Percentiles rank a stretch among this genome's conserved stretches.
Evolutionary conservation across 805 yeast genomes (phyloP).

Genomic region (Saturnispora bothae): DNA sequence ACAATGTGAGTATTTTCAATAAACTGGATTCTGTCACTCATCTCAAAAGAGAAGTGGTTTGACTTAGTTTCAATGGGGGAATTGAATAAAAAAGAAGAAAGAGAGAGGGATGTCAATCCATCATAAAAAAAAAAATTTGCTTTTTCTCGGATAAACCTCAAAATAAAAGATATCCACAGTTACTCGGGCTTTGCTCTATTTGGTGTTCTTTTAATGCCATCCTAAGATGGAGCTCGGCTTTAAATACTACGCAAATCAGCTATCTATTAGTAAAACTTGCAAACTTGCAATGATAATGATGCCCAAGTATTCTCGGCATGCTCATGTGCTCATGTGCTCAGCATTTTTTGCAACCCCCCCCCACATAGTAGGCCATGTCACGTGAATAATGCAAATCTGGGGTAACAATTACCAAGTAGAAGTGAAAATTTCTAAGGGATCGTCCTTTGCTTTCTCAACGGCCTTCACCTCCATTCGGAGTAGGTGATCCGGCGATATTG

Average conservation of each 20-base stretch:
- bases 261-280: too few relatives aligned
- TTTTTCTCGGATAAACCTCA: neutral
- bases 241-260: too few relatives aligned
- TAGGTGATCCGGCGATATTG: constrained; percentile 17
- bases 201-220: too few relatives aligned
- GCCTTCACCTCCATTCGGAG: constrained; percentile 25
- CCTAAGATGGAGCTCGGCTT: too few relatives aligned
- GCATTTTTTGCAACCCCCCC: too few relatives aligned
- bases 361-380: too few relatives aligned
- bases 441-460: neutral
- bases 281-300: too few relatives aligned
- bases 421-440: constrained; percentile 7
- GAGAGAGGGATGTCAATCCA: neutral
- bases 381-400: constrained; percentile 1
- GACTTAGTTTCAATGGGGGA: neutral
- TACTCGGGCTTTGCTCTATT: too few relatives aligned
- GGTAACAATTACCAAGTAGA: constrained; percentile 2
- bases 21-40: constrained; percentile 29
- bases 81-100: neutral
- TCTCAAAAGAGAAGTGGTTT: neutral
- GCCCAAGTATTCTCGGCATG: too few relatives aligned
- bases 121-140: neutral
- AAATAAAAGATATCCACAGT: neutral
- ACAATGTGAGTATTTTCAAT: constrained; percentile 61
- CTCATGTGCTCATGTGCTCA: constrained; percentile 2